These are phyloP conservation scores for Lantana camara DNA, from an alignment of 257 asterid species.

Conservation along the genomic window DNA sequence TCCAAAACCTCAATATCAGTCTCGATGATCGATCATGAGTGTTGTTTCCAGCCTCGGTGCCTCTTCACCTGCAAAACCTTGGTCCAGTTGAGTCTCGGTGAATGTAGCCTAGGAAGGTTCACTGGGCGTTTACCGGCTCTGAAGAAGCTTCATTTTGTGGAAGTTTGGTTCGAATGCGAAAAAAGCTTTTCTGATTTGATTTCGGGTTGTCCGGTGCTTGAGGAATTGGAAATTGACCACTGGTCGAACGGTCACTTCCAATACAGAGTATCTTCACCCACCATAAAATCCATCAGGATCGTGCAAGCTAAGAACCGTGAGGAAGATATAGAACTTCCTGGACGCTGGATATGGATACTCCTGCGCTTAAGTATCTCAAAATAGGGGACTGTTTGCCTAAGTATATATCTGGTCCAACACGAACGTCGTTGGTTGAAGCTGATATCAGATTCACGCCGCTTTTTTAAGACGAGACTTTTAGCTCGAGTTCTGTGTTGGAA, in stretches of 20 bases:
- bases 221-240: neutral
- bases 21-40: too few relatives aligned
- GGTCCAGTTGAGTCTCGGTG: too few relatives aligned
- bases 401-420: neutral
- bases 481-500: too few relatives aligned
- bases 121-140: too few relatives aligned
- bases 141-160: neutral
- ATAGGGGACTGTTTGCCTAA: neutral
- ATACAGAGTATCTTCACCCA: conserved; percentile 5
- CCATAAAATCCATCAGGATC: neutral
- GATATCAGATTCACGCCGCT: neutral
- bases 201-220: conserved; percentile 15
- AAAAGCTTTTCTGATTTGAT: neutral
- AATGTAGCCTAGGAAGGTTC: too few relatives aligned
- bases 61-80: too few relatives aligned
- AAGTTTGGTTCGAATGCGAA: too few relatives aligned
- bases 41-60: too few relatives aligned
- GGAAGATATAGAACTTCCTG: neutral
- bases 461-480: too few relatives aligned
- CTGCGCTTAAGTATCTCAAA: neutral
- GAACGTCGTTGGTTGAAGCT: neutral
- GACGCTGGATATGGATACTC: too few relatives aligned
- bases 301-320: neutral
- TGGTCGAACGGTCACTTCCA: too few relatives aligned
- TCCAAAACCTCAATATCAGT: neutral